Conservation (phyloP, 2,329 filamentous ascomycete species). For the Fusarium proliferatum region DNA sequence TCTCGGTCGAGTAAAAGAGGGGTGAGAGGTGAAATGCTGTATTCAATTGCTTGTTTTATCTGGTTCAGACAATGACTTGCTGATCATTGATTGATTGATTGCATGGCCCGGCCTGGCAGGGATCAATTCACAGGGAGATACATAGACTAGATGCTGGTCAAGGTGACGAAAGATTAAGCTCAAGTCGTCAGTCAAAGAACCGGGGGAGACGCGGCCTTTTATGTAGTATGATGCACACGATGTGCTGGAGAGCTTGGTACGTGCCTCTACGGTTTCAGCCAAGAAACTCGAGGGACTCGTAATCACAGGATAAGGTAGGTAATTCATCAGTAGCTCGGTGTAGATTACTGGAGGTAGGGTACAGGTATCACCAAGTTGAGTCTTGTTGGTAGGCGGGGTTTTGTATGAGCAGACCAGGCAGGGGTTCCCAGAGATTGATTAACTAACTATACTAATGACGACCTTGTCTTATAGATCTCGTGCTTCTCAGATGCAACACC, state of each 20-base stretch:
- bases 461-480: not conserved
- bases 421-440: slow-evolving; percentile 2
- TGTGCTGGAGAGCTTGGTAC: slow-evolving; percentile 1
- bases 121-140: not conserved
- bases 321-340: not conserved
- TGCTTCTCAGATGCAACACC: not conserved
- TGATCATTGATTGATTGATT: not conserved
- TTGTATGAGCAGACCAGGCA: not conserved
- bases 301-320: not conserved
- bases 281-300: not conserved
- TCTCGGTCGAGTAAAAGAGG: not conserved
- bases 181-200: not conserved
- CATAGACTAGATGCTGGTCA: not conserved
- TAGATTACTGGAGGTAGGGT: not conserved
- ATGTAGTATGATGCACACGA: slow-evolving; percentile 27
- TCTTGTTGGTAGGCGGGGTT: not conserved
- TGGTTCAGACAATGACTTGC: not conserved
- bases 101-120: not conserved
- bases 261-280: not conserved
- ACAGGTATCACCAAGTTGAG: slow-evolving; percentile 1
- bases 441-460: not conserved
- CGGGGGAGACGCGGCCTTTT: slow-evolving; percentile 25
- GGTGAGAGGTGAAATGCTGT: not conserved
- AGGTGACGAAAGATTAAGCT: slow-evolving; percentile 2
- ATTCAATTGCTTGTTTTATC: not conserved